A percentile compares a stretch with the other conserved stretches of the same genome.
phyloP scores from a whole-genome alignment of 306 rosid genomes.

The Hippophae tibetana region DNA sequence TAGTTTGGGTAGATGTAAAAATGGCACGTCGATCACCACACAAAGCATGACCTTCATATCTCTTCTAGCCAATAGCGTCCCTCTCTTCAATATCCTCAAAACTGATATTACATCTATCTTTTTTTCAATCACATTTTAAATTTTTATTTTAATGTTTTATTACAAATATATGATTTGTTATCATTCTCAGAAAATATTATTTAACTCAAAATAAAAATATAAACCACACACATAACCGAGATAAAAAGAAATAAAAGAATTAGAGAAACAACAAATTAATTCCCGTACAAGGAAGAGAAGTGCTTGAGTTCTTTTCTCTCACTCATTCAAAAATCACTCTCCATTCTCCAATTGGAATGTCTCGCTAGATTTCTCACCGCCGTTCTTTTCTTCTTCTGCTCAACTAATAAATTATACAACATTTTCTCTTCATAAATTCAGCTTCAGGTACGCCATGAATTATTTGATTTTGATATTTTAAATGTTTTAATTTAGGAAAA shows the following conservation, averaged over 20 bases:
- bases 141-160: neutral
- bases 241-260: neutral
- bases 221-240: neutral
- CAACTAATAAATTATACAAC: too few relatives aligned
- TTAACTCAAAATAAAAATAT: neutral
- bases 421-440: too few relatives aligned
- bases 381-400: too few relatives aligned
- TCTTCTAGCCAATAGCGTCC: conserved; percentile 53
- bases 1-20: neutral
- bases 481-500: neutral
- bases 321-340: too few relatives aligned
- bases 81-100: conserved; percentile 50
- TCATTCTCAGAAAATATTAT: conserved; percentile 8
- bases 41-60: conserved; percentile 54
- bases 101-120: neutral
- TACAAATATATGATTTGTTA: neutral
- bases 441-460: too few relatives aligned
- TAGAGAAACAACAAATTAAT: neutral
- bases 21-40: conserved; percentile 38
- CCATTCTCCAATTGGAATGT: too few relatives aligned
- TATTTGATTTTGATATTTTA: too few relatives aligned
- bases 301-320: too few relatives aligned
- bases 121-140: neutral
- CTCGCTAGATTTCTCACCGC: too few relatives aligned
- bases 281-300: neutral